phyloP scores from a whole-genome alignment of 1,284 basidiomycete genomes.

The Retiboletus flavoniger region DNA sequence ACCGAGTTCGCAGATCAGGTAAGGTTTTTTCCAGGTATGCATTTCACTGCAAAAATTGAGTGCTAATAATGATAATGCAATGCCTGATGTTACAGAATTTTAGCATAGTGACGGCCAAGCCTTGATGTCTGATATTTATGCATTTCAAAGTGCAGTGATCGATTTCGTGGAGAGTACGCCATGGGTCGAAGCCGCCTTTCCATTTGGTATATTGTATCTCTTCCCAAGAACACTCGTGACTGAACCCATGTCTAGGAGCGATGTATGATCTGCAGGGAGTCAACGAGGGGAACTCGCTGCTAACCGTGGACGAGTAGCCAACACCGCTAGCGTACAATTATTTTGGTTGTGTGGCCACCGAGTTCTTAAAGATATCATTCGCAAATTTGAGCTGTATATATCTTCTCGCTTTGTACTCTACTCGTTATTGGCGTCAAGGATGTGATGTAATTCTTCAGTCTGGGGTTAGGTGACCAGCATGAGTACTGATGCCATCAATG shows the following conservation, averaged over 20 bases:
- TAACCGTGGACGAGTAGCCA: conserved; percentile 42
- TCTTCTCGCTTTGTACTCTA: conserved; percentile 9
- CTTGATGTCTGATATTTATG: conserved; percentile 44
- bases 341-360: conserved; percentile 23
- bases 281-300: conserved; percentile 60
- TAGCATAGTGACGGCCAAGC: conserved; percentile 54
- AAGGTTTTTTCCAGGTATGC: neutral
- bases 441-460: too few species aligned
- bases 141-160: conserved; percentile 57
- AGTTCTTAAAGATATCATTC: neutral
- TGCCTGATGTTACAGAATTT: conserved; percentile 49
- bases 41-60: too few species aligned
- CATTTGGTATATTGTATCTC: conserved; percentile 52
- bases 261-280: conserved; percentile 71
- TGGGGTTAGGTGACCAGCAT: too few species aligned
- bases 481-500: too few species aligned
- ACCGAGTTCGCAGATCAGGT: conserved; percentile 74
- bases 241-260: conserved; percentile 43
- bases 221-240: conserved; percentile 1
- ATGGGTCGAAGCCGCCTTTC: conserved; percentile 61
- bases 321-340: conserved; percentile 50
- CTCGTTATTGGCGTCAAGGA: too few species aligned
- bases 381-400: neutral
- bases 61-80: neutral
- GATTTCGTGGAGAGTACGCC: conserved; percentile 55